These are phyloP conservation scores for Darksidea phi DNA, from an alignment of 495 filamentous ascomycete species.

Conservation along the genomic window DNA sequence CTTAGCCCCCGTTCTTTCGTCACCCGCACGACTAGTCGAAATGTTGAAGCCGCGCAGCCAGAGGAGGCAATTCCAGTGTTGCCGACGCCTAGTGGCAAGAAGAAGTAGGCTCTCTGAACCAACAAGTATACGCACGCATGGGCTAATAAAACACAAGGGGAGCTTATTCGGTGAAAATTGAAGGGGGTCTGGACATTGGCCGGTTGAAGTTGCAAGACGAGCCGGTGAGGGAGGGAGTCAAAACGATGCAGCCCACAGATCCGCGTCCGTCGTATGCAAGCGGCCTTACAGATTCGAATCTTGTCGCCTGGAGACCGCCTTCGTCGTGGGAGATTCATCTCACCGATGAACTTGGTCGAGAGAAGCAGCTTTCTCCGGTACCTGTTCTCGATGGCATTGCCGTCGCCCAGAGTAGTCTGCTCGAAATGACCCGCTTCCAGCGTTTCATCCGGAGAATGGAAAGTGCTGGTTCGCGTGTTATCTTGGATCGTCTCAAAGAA, in stretches of 20 bases:
- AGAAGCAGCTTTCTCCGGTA: conserved; percentile 19
- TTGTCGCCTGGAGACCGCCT: conserved; percentile 29
- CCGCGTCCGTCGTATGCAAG: conserved; percentile 12
- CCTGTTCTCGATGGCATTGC: conserved; percentile 9
- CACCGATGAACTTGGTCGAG: background rate
- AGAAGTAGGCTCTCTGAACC: conserved; percentile 3
- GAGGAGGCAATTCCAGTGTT: background rate
- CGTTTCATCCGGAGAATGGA: conserved; percentile 40
- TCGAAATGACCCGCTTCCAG: conserved; percentile 35
- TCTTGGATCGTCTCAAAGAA: conserved; percentile 37
- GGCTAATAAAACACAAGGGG: conserved; percentile 5
- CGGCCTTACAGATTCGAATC: conserved; percentile 12
- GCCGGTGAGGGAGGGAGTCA: background rate
- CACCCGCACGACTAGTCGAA: conserved; percentile 20
- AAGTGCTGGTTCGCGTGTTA: conserved; percentile 32
- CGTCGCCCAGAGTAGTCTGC: conserved; percentile 13
- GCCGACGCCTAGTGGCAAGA: conserved; percentile 1
- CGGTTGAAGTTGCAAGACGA: conserved; percentile 12
- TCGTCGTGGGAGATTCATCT: conserved; percentile 30
- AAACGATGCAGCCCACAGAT: background rate
- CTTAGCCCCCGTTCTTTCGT: conserved; percentile 28
- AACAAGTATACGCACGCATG: background rate
- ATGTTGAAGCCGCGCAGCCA: conserved; percentile 10
- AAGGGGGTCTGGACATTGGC: conserved; percentile 29
- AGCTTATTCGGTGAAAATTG: conserved; percentile 25